Conservation (phyloP, 345 rosid species). For the Citrus cavaleriei region DNA sequence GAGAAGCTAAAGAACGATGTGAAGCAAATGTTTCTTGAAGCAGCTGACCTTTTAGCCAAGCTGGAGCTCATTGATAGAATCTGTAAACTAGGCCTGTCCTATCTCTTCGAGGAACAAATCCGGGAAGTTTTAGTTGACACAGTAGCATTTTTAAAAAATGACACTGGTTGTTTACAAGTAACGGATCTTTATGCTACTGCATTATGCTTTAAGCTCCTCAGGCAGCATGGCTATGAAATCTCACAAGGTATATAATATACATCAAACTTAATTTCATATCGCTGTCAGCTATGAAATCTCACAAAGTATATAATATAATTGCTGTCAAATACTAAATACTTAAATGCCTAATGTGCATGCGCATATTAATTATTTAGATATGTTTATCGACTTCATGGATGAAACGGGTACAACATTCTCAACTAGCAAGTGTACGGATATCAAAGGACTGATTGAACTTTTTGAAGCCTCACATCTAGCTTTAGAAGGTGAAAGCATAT, state of each 20-base stretch:
- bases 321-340: too few species aligned
- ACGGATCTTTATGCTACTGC: constrained; percentile 30
- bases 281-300: constrained; percentile 26
- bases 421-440: constrained; percentile 13
- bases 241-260: constrained; percentile 30
- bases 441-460: constrained; percentile 35
- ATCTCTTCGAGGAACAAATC: constrained; percentile 33
- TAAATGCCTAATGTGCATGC: too few species aligned
- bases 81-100: constrained; percentile 33
- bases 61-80: constrained; percentile 36
- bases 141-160: background rate
- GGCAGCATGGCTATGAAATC: constrained; percentile 38
- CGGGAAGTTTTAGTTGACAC: constrained; percentile 17
- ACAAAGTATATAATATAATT: constrained; percentile 17
- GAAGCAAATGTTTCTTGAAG: constrained; percentile 21
- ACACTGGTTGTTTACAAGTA: background rate
- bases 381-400: constrained; percentile 27
- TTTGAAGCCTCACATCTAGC: constrained; percentile 44
- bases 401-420: constrained; percentile 13
- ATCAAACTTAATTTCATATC: too few species aligned
- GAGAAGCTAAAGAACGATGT: constrained; percentile 23
- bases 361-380: constrained; percentile 18
- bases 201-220: constrained; percentile 38
- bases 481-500: constrained; percentile 26
- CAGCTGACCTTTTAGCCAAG: constrained; percentile 17